phyloP scores from a whole-genome alignment of 352 stramenopile genomes.

The Pythium volutum region DNA sequence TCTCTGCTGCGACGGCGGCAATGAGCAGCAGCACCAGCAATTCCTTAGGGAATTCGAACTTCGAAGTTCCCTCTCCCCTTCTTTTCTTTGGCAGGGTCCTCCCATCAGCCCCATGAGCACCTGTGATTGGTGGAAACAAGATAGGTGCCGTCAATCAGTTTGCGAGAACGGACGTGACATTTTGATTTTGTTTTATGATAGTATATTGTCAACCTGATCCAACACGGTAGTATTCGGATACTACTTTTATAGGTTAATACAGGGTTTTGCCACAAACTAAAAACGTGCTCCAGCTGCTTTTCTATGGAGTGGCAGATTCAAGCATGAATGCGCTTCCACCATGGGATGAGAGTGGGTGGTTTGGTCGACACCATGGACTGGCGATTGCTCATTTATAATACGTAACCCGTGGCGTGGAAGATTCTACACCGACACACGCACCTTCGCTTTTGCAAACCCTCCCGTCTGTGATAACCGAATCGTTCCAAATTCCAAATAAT shows the following conservation, averaged over 20 bases:
- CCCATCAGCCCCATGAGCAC: neutral
- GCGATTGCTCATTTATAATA: neutral
- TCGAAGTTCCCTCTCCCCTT: neutral
- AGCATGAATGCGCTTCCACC: too few relatives aligned
- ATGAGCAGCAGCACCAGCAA: neutral
- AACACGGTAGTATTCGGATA: too few relatives aligned
- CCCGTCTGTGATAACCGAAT: too few relatives aligned
- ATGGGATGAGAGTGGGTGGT: too few relatives aligned
- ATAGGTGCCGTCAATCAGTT: neutral
- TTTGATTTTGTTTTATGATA: neutral
- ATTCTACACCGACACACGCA: too few relatives aligned
- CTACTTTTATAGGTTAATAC: too few relatives aligned
- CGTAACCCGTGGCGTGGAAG: neutral
- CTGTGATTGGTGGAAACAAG: conserved; percentile 9
- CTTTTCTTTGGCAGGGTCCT: neutral
- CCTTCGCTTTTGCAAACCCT: too few relatives aligned
- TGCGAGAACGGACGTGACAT: neutral
- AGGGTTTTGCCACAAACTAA: too few relatives aligned
- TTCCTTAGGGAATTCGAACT: too few relatives aligned
- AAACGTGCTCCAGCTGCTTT: too few relatives aligned
- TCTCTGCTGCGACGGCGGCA: neutral
- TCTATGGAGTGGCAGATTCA: neutral
- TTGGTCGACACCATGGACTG: neutral
- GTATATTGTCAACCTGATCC: neutral
- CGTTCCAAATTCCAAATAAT: neutral